phyloP scores from a whole-genome alignment of 2,329 filamentous ascomycete species.

The Metarhizium album region DNA sequence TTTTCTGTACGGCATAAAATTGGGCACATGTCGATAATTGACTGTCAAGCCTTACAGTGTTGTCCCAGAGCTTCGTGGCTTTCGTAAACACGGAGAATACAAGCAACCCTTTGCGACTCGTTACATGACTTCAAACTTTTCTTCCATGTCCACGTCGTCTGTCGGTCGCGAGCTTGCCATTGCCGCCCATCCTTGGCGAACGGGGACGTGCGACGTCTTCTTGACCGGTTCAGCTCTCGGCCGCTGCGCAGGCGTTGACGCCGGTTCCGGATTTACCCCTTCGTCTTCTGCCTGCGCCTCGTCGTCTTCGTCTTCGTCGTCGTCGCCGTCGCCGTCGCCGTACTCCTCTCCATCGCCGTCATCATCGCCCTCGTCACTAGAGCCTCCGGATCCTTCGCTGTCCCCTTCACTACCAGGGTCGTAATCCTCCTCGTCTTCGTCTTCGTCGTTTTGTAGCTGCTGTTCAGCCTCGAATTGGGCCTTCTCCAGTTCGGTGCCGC shows the following conservation, averaged over 20 bases:
- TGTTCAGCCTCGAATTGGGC: conserved; percentile 42
- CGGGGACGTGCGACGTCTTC: conserved; percentile 9
- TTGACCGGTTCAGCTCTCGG: conserved; percentile 7
- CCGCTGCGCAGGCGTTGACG: neutral
- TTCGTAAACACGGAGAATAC: neutral
- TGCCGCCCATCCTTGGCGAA: conserved; percentile 22
- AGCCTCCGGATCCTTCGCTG: conserved; percentile 44
- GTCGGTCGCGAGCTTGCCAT: conserved; percentile 14
- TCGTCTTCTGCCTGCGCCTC: conserved; percentile 15
- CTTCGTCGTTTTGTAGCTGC: conserved; percentile 47
- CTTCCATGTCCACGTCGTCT: conserved; percentile 21
- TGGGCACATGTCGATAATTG: too few species aligned
- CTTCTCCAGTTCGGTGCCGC: conserved; percentile 35
- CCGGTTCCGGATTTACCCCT: conserved; percentile 9
- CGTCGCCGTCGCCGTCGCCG: conserved; percentile 28
- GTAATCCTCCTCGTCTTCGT: conserved; percentile 56
- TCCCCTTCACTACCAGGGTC: conserved; percentile 51
- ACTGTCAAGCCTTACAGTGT: too few species aligned
- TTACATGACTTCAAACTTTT: conserved; percentile 22
- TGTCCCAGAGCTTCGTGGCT: neutral
- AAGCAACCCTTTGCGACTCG: neutral
- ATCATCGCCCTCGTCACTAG: conserved; percentile 40
- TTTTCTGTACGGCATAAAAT: too few species aligned
- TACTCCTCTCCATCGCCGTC: conserved; percentile 36
- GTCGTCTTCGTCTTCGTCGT: conserved; percentile 22